Evolutionary conservation across 2,329 filamentous ascomycete genomes (phyloP), one percentile per base, ranked within the genome.

Genomic region (Aspergillus udagawae): DNA sequence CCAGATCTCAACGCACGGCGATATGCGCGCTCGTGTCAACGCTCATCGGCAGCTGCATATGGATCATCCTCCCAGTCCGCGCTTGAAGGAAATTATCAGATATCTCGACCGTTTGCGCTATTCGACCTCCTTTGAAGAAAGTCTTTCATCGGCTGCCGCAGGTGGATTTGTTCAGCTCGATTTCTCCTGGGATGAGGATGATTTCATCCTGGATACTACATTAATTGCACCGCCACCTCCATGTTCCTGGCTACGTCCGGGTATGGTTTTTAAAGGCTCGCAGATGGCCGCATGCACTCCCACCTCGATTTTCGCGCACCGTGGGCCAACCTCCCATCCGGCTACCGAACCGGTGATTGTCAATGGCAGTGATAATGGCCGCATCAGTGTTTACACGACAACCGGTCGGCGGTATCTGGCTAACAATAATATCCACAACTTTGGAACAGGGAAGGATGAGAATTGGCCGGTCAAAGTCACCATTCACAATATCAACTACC

Each of bases 401-500:
- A 72, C 62, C 50, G 74, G 72, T 23, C 72, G 71, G 35, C 69
- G 72, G 21, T 75, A 76, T 53, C 60, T 70, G 54, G 68, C 73
- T 27, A 69, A 67, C 32, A 69, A 65, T 42, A 58, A 65, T 42
- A 58, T 67, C 1, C 62, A 64, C 49, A 63, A 62, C 45, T 53
- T 67, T 21, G 56, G 62, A 25, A 60, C 52, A 21, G 63, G 60
- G 32, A 75, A 78, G 29, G 81, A 83, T 55, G 84, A 87, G 63
- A 80, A 82, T 48, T 89, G 86, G 86, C 85, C 85, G 6, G 86
- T 89, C 32, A 86, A 85, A 60, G 85, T 89, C 53, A 86, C 81
- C 2, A 82, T 89, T 42, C 84, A 88, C 64, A 76, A 80, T 20
- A 80, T 88, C 49, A 84, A 89, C 69, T 81, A 80, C 64, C 74